Percentiles rank a stretch among this genome's conserved stretches.
These are phyloP conservation scores for Exophiala lecanii-corni DNA, from an alignment of 2,329 filamentous ascomycete species.

Conservation along the genomic window DNA sequence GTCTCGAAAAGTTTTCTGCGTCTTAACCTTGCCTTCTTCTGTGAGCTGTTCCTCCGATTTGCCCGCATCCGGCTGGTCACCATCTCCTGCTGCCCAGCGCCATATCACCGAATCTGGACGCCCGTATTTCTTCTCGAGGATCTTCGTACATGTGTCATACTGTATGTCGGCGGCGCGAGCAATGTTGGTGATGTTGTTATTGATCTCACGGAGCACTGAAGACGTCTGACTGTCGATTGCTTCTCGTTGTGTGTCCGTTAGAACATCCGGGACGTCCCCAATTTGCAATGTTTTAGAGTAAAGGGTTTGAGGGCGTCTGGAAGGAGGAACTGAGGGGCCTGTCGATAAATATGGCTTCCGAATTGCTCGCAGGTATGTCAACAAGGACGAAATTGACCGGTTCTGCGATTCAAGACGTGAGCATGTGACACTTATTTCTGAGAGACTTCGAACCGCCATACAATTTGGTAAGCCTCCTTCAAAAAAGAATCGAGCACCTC, in stretches of 20 bases:
- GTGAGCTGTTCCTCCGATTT: slow-evolving; percentile 63
- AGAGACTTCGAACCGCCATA: slow-evolving; percentile 41
- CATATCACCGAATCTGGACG: slow-evolving; percentile 53
- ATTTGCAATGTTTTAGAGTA: slow-evolving; percentile 23
- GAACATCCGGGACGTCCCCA: slow-evolving; percentile 42
- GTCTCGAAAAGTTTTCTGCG: slow-evolving; percentile 68
- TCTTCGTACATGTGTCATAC: slow-evolving; percentile 65
- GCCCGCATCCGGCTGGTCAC: slow-evolving; percentile 40
- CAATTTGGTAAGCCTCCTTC: slow-evolving; percentile 90
- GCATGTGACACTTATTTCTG: slow-evolving; percentile 11
- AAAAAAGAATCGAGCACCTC: slow-evolving; percentile 72
- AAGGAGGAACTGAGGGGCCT: slow-evolving; percentile 45
- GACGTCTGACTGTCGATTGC: slow-evolving; percentile 85
- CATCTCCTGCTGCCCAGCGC: slow-evolving; percentile 58
- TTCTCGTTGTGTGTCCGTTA: slow-evolving; percentile 79
- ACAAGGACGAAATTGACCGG: slow-evolving; percentile 74
- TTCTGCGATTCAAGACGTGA: slow-evolving; percentile 55
- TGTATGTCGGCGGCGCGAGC: slow-evolving; percentile 78
- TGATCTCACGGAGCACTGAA: slow-evolving; percentile 76
- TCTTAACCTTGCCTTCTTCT: slow-evolving; percentile 67
- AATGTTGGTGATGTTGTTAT: slow-evolving; percentile 72
- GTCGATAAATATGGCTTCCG: slow-evolving; percentile 89
- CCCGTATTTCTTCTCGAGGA: slow-evolving; percentile 69
- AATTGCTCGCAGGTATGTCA: slow-evolving; percentile 73
- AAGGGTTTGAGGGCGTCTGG: slow-evolving; percentile 28